Base-by-base conservation (phyloP, 1,284 basidiomycete genomes). In the Apiotrichum porosum region DNA sequence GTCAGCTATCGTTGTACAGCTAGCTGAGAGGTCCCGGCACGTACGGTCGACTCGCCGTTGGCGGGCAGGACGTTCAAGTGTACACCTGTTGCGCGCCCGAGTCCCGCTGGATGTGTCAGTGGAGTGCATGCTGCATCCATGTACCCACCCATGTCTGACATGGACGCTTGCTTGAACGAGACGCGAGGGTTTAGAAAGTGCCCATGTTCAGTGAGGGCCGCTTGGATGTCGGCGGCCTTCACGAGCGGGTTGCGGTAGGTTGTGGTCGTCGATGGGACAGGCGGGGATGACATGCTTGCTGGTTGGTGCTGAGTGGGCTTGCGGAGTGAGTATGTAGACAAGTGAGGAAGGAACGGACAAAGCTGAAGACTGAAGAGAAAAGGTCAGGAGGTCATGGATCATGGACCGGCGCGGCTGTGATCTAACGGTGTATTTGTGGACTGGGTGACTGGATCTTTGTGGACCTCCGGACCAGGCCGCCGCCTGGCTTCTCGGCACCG, bases 131-230 rank as follows among this genome's bases (percentile, higher is more conserved):
- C 22, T n/a, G 9, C 18, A n/a, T 18, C 36, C 10, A 18, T 37
- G 14, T 19, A 40, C 53, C 15, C 38, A 56, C 57, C 57, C 42
- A 56, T 38, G 42, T 60, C 54, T 2, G 55, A 57, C 34, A 62
- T 48, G 35, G 54, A 56, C 6, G 36, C 31, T 3, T 23, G 36
- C 1, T 30, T 22, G 18, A 45, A 37, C 23, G 45, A 35, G 17
- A 54, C 53, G 13, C 48, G 36, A 2, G 22, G 31, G 40, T 57
- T 60, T 23, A 62, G 47, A 19, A 36, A 53, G 44, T 62, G 60
- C 4, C 30, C 14, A 2, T 42, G 37, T 2, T 39, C 14, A 13
- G 24, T 24, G 36, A 54, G 37, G 14, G 41, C 42, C 2, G 47
- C 43, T 3, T 53, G 46, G 18, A 60, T 62, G 9, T 43, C 44